A percentile compares a stretch with the other conserved stretches of the same genome.
phyloP scores from a whole-genome alignment of 1,139 yeast genomes.

The Yamadazyma pseudoaaseri region DNA sequence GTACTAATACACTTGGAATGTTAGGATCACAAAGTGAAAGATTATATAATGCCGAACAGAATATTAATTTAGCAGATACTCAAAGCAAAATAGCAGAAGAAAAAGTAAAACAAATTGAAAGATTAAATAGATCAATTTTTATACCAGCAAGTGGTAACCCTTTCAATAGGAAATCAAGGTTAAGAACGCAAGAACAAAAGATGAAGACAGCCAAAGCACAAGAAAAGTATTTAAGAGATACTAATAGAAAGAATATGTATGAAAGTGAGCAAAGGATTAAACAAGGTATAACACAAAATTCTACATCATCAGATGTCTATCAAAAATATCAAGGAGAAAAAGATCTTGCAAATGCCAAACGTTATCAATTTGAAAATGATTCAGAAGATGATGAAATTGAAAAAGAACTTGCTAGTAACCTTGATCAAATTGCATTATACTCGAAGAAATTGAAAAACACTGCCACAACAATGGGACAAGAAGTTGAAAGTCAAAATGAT shows the following conservation, averaged over 20 bases:
- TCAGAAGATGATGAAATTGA: constrained; percentile 62
- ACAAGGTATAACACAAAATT: constrained; percentile 38
- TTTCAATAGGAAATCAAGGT: constrained; percentile 76
- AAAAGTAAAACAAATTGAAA: constrained; percentile 75
- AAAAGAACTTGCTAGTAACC: constrained; percentile 51
- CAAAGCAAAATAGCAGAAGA: constrained; percentile 84
- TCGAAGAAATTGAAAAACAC: constrained; percentile 43
- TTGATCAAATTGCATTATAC: constrained; percentile 51
- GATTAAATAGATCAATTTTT: constrained; percentile 79
- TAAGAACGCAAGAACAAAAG: constrained; percentile 72
- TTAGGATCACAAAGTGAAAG: constrained; percentile 90
- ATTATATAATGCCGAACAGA: constrained; percentile 75
- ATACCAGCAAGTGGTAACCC: constrained; percentile 84
- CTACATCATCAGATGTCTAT: constrained; percentile 39
- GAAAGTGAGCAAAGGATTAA: constrained; percentile 48
- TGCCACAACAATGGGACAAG: constrained; percentile 48
- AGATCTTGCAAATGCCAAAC: constrained; percentile 45
- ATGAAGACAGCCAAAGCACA: constrained; percentile 65
- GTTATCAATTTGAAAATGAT: constrained; percentile 54
- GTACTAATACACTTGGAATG: constrained; percentile 86
- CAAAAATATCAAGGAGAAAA: constrained; percentile 52
- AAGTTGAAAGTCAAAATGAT: constrained; percentile 50
- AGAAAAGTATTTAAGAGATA: constrained; percentile 52
- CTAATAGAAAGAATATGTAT: constrained; percentile 42
- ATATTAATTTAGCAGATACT: constrained; percentile 72